phyloP scores from a whole-genome alignment of 139 green algal genomes.

The Chlamydomonas eustigma region DNA sequence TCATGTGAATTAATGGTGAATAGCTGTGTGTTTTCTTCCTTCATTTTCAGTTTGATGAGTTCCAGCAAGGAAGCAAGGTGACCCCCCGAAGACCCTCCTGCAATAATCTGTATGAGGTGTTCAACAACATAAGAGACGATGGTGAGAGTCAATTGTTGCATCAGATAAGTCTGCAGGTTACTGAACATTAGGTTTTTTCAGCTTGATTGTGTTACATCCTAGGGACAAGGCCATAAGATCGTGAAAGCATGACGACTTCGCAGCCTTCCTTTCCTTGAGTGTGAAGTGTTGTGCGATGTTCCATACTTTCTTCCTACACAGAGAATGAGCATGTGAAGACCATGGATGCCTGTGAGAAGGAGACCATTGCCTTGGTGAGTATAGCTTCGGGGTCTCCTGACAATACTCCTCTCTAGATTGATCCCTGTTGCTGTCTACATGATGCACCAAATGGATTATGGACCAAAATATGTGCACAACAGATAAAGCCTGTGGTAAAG shows the following conservation, averaged over 20 bases:
- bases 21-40: no score
- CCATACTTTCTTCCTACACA: neutral
- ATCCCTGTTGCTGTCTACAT: no score
- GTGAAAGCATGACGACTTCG: neutral
- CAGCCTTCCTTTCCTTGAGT: neutral
- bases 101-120: conserved; percentile 78
- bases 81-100: conserved; percentile 37
- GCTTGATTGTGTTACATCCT: no score
- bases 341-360: conserved; percentile 72
- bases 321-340: conserved; percentile 88
- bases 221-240: no score
- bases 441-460: no score
- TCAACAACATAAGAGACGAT: conserved; percentile 67
- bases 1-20: no score
- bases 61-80: neutral
- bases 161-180: neutral
- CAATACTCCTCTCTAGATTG: no score
- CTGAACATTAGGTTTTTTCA: neutral
- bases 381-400: no score
- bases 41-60: conserved; percentile 18
- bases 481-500: no score
- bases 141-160: conserved; percentile 2
- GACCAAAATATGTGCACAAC: no score
- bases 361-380: conserved; percentile 21
- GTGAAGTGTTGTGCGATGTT: neutral